These are phyloP conservation scores for Pseudovirgaria hyperparasitica DNA, from an alignment of 2,329 filamentous ascomycete species.

Conservation along the genomic window DNA sequence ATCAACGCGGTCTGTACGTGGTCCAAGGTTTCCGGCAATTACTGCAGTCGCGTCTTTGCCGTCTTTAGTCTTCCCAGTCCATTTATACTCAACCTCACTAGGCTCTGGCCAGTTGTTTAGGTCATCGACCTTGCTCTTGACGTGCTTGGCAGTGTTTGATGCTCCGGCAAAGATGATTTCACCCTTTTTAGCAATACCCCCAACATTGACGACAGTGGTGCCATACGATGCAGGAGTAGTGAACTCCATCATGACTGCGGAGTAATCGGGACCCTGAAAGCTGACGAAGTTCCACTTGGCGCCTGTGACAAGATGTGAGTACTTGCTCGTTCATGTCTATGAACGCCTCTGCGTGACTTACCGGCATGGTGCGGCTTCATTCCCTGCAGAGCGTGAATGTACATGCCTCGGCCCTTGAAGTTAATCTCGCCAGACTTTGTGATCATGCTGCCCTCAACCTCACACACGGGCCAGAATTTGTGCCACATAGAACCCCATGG, in stretches of 20 bases:
- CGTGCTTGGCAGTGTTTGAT: slow-evolving; percentile 52
- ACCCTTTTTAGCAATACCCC: slow-evolving; percentile 67
- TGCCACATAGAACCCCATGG: slow-evolving; percentile 93
- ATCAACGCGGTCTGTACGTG: slow-evolving; percentile 70
- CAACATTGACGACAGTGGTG: slow-evolving; percentile 68
- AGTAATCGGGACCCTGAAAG: slow-evolving; percentile 79
- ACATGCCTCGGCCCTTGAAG: slow-evolving; percentile 67
- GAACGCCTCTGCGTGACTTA: no score
- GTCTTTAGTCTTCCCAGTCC: slow-evolving; percentile 67
- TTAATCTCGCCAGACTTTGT: slow-evolving; percentile 72
- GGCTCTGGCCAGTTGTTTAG: slow-evolving; percentile 87
- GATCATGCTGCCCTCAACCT: slow-evolving; percentile 68
- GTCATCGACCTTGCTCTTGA: slow-evolving; percentile 54
- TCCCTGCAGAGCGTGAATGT: slow-evolving; percentile 78
- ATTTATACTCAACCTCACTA: slow-evolving; percentile 58
- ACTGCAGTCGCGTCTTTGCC: slow-evolving; percentile 58
- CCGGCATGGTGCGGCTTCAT: slow-evolving; percentile 98
- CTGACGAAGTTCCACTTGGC: slow-evolving; percentile 86
- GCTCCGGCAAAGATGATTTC: slow-evolving; percentile 65
- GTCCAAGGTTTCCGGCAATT: slow-evolving; percentile 55
- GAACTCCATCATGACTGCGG: slow-evolving; percentile 90
- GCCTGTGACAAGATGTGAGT: slow-evolving; percentile 30
- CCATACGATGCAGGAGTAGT: slow-evolving; percentile 90
- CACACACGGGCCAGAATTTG: slow-evolving; percentile 85
- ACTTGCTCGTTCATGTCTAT: slow-evolving; percentile 1